These are phyloP conservation scores for Ceratocystis alfenasii DNA, from an alignment of 2,329 filamentous ascomycete species.

Conservation along the genomic window DNA sequence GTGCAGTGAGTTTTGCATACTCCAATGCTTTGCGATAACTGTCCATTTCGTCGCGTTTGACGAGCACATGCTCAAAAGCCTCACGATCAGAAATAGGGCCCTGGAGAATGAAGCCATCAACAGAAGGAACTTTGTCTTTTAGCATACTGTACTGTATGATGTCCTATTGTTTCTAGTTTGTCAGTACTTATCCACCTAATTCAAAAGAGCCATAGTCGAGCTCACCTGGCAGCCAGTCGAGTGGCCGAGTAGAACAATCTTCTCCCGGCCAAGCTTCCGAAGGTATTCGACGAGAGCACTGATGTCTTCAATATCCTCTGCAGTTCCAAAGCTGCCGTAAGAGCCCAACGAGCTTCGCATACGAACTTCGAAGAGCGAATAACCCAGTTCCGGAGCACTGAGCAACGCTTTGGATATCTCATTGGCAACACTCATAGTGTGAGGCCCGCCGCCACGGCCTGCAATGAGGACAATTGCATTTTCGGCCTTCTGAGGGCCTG, in stretches of 20 bases:
- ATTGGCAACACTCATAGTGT: conserved; percentile 48
- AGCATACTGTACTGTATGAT: conserved; percentile 43
- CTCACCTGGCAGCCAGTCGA: conserved; percentile 46
- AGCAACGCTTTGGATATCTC: conserved; percentile 36
- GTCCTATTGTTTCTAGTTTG: conserved; percentile 32
- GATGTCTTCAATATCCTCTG: conserved; percentile 43
- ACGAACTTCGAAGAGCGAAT: conserved; percentile 46
- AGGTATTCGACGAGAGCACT: conserved; percentile 43
- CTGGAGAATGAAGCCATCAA: conserved; percentile 71
- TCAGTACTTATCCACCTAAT: background rate
- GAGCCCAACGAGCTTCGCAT: conserved; percentile 43
- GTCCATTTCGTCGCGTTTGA: conserved; percentile 24
- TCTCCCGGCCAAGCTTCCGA: conserved; percentile 38
- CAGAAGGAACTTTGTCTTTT: conserved; percentile 35
- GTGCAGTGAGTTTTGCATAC: conserved; percentile 32
- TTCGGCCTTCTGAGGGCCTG: conserved; percentile 32
- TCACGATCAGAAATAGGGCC: conserved; percentile 70
- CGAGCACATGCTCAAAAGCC: conserved; percentile 38
- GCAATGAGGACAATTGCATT: conserved; percentile 59
- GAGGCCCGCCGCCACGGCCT: conserved; percentile 57
- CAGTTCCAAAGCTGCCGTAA: conserved; percentile 40
- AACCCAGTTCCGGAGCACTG: conserved; percentile 31
- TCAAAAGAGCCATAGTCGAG: background rate
- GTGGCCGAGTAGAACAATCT: conserved; percentile 46
- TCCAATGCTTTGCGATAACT: conserved; percentile 37